Conservation (phyloP, 2,329 filamentous ascomycete species). For the Magnaporthiopsis rhizophila region DNA sequence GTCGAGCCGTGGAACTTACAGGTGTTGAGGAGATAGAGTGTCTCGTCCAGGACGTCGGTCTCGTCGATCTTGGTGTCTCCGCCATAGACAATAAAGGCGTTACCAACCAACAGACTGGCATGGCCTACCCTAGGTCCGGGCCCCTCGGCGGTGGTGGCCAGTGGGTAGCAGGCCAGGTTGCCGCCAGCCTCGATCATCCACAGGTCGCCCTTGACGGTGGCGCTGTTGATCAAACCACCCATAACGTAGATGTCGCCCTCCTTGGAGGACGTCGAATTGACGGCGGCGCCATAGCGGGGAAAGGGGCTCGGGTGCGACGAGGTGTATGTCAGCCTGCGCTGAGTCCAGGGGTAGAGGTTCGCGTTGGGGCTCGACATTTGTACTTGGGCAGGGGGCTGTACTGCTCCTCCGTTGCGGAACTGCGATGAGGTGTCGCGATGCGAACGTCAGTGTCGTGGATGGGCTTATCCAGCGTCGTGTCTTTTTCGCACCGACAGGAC, state of each 20-base stretch:
- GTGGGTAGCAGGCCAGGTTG: slow-evolving; percentile 82
- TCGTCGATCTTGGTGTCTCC: slow-evolving; percentile 98
- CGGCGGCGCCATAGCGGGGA: slow-evolving; percentile 91
- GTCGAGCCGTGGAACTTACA: slow-evolving; percentile 48
- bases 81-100: slow-evolving; percentile 97
- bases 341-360: slow-evolving; percentile 93
- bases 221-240: slow-evolving; percentile 91
- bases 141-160: slow-evolving; percentile 86
- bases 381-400: slow-evolving; percentile 18
- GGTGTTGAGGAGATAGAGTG: slow-evolving; percentile 91
- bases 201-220: slow-evolving; percentile 90
- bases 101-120: slow-evolving; percentile 87
- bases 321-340: slow-evolving; percentile 78
- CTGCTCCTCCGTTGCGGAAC: slow-evolving; percentile 42
- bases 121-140: slow-evolving; percentile 93
- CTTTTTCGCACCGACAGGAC: neutral
- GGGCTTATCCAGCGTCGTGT: slow-evolving; percentile 10
- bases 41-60: slow-evolving; percentile 84
- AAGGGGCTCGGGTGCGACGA: slow-evolving; percentile 79
- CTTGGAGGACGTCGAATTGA: slow-evolving; percentile 87
- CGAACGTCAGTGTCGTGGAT: neutral
- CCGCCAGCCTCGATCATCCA: slow-evolving; percentile 95
- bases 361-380: slow-evolving; percentile 52
- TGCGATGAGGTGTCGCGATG: slow-evolving; percentile 19
- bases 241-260: slow-evolving; percentile 97